phyloP scores from a whole-genome alignment of 1,284 basidiomycete genomes.

The Fistulinella cinereoalba region DNA sequence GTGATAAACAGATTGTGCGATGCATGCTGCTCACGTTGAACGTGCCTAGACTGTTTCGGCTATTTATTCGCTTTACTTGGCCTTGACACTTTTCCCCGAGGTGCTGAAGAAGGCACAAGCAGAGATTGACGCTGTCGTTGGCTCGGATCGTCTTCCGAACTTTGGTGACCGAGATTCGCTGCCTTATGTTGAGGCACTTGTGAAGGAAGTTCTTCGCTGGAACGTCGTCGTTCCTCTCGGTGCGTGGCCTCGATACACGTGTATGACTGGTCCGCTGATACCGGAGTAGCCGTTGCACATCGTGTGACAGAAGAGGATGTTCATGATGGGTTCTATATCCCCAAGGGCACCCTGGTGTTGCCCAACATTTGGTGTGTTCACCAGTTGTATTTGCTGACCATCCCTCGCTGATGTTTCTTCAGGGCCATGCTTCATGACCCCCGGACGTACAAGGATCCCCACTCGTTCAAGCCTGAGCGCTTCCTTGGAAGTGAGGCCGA shows the following conservation, averaged over 20 bases:
- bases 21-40: neutral
- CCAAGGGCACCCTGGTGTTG: conserved; percentile 13
- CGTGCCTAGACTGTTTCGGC: conserved; percentile 6
- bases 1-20: neutral
- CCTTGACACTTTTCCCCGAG: conserved; percentile 26
- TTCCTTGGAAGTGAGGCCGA: conserved; percentile 13
- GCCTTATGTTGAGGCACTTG: conserved; percentile 29
- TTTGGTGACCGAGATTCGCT: conserved; percentile 27
- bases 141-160: conserved; percentile 37
- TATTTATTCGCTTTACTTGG: conserved; percentile 14
- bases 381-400: too few relatives aligned
- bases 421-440: conserved; percentile 14
- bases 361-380: conserved; percentile 21
- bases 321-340: conserved; percentile 23
- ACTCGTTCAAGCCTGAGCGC: conserved; percentile 15
- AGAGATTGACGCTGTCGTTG: conserved; percentile 57
- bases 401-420: too few relatives aligned
- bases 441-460: conserved; percentile 11
- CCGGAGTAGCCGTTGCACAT: conserved; percentile 43
- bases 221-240: conserved; percentile 30
- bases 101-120: conserved; percentile 47
- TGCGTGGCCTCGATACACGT: neutral
- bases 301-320: conserved; percentile 47
- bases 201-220: conserved; percentile 60
- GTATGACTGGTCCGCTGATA: conserved; percentile 29